phyloP scores from a whole-genome alignment of 495 filamentous ascomycete species.

The Trichoderma reesei region DNA sequence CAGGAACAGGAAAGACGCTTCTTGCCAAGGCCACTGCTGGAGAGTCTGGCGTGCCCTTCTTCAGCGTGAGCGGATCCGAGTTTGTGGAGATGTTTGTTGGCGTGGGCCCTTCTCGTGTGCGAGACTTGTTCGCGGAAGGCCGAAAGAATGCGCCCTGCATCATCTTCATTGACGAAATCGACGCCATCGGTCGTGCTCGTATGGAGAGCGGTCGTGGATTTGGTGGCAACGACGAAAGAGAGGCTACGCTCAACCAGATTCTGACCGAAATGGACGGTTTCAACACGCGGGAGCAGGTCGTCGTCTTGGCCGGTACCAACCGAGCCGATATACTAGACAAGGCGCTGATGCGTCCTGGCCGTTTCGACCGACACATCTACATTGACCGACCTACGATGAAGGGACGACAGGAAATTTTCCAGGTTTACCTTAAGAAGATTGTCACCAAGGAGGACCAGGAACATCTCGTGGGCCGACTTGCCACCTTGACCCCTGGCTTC shows the following conservation, averaged over 20 bases:
- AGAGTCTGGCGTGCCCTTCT: conserved; percentile 96
- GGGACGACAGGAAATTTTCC: conserved; percentile 91
- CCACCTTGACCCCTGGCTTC: conserved; percentile 90
- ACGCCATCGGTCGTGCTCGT: conserved; percentile 89
- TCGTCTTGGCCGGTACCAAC: conserved; percentile 97
- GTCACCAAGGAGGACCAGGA: conserved; percentile 83
- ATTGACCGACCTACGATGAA: conserved; percentile 96
- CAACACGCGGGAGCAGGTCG: conserved; percentile 94
- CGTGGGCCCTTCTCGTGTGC: conserved; percentile 88
- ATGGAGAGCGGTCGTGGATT: conserved; percentile 57
- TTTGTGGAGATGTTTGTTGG: conserved; percentile 99
- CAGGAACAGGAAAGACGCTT: conserved; percentile 95
- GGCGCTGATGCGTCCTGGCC: conserved; percentile 90
- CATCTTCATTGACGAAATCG: conserved; percentile 99
- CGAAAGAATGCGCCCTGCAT: conserved; percentile 96
- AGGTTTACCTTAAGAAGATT: conserved; percentile 85
- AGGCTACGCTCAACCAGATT: conserved; percentile 95
- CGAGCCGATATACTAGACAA: conserved; percentile 88
- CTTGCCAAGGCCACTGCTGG: conserved; percentile 95
- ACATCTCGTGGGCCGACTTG: conserved; percentile 72
- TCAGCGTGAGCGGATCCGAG: conserved; percentile 94
- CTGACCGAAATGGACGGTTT: conserved; percentile 99
- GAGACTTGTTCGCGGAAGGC: conserved; percentile 90
- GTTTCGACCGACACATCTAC: conserved; percentile 89
- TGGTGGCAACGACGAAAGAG: conserved; percentile 93